Base-by-base conservation (phyloP, 164 flowering plant genomes). In the Berberis thunbergii region DNA sequence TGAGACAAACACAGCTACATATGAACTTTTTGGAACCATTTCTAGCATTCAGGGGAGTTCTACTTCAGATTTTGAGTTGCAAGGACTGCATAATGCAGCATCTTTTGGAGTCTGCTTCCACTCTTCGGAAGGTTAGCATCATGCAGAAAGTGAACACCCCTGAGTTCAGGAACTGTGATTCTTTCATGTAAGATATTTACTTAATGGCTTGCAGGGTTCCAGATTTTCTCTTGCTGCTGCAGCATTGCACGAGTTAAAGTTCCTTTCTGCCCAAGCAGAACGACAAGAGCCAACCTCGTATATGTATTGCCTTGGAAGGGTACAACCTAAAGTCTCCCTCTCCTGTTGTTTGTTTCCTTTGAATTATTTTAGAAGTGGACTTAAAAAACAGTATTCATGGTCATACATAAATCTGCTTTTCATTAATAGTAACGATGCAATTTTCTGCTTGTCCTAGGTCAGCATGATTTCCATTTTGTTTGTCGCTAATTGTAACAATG, bases 21-120 rank as follows among this genome's bases (percentile, higher is more conserved):
- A 84, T 88, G 87, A 81, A 77, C 77, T 78, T 94, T 69, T 67
- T 94, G 64, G 98, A 94, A 69, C 97, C 98, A 49, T 88, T 90
- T 53, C 80, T 90, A 60, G 92, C 97, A 62, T 94, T 94, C 73
- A 81, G 98, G 74, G 77, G 88, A 71, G 84, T 88, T 62, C 75
- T 94, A 48, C 95, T 94, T 76, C 91, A 86, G 69, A 75, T 88
- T 63, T 78, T 94, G 75, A 72, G 78, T 69, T 83, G 91, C 72
- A 72, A 72, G 49, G 86, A 81, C 12, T 76, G 78, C 72, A 77
- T 69, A 40, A 61, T 81, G 63, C 81, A 86, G 66, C 88, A 94
- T 81, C 91, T 88, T 73, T 64, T 87, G 76, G 85, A 94, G 67
- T 83, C 97, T 57, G 87, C 92, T 46, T 83, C 95, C 42, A 79